Evolutionary conservation across 306 rosid species (phyloP), one percentile per base, ranked within the genome.

Genomic region (Acacia confusa): DNA sequence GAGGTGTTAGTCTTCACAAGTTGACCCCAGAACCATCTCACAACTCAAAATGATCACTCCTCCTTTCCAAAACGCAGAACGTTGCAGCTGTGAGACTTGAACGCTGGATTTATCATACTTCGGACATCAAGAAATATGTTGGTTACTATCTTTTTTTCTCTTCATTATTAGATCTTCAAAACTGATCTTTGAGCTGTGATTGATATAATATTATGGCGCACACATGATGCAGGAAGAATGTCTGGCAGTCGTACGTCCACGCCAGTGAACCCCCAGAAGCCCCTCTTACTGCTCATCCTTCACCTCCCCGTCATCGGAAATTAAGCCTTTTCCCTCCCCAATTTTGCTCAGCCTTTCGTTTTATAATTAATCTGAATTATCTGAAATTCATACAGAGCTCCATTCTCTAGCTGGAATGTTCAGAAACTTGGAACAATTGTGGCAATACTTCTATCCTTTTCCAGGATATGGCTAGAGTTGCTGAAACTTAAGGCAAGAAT

Each of bases 391-490:
- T 14, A 28, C 43, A 53, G 20, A 4, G 17, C 40, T 24, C 44
- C 6, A 13, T 12, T 82, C 27, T 70, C 73, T 43, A 0, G 71
- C 90, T 89, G 98, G 91, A 89, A 86, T 53, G 0, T 76, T 47
- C 88, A 97, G 97, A 27, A 89, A 20, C 25, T 86, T 60, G 90
- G 98, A 61, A n/a, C 89, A 17, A 41, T 89, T 53, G 9, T 89
- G 24, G 50, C 94, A 6, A 72, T 85, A 27, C 66, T 87, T 68
- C 2, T 89, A n/a, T 85, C 92, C 30, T 85, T 90, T 69, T 53
- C 85, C 61, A 90, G 86, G 38, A 92, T 86, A 85, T 94, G 91
- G 91, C 85, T 69, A 30, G 89, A 94, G 19, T 82, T 92, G 25
- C 87, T 84, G 15, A 83, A 9, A 50, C 15, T 92, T 15, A 87